These are phyloP conservation scores for Colletotrichum musae DNA, from an alignment of 2,329 filamentous ascomycete genomes.

Conservation along the genomic window DNA sequence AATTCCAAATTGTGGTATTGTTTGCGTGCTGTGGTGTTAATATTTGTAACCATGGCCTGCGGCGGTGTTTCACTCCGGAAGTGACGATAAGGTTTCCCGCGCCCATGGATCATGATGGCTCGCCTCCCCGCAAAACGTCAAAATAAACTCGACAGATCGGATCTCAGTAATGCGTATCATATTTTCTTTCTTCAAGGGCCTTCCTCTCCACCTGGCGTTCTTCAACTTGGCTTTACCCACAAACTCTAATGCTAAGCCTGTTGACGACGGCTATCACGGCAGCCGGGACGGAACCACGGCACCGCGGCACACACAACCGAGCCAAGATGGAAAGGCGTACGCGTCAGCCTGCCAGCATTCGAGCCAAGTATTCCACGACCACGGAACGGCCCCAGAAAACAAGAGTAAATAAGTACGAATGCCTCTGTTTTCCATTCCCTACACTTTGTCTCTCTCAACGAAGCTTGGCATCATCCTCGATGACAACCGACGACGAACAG, in stretches of 20 bases:
- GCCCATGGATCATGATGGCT: background rate
- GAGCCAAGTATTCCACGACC: slow-evolving; percentile 4
- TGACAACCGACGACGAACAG: too few relatives aligned
- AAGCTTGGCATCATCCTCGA: too few relatives aligned
- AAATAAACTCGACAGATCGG: slow-evolving; percentile 14
- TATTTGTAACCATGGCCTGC: too few relatives aligned
- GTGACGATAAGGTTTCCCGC: background rate
- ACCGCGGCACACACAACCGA: slow-evolving; percentile 35
- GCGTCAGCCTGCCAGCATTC: slow-evolving; percentile 5
- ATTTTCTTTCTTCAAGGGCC: background rate
- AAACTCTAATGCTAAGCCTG: slow-evolving; percentile 22
- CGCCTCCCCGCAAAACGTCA: slow-evolving; percentile 14
- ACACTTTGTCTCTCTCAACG: too few relatives aligned
- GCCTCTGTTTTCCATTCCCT: too few relatives aligned
- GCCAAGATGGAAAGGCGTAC: slow-evolving; percentile 24
- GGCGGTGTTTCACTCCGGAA: background rate
- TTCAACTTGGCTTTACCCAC: slow-evolving; percentile 13
- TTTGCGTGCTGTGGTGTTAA: too few relatives aligned
- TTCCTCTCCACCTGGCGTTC: background rate
- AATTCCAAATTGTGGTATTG: too few relatives aligned
- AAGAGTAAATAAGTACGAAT: too few relatives aligned
- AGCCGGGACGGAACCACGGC: slow-evolving; percentile 26
- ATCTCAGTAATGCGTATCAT: slow-evolving; percentile 12
- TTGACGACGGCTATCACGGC: slow-evolving; percentile 32
- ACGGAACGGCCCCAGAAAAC: too few relatives aligned